Base-by-base conservation (phyloP, 441 rosid genomes). In the Gossypium schwendimanii region DNA sequence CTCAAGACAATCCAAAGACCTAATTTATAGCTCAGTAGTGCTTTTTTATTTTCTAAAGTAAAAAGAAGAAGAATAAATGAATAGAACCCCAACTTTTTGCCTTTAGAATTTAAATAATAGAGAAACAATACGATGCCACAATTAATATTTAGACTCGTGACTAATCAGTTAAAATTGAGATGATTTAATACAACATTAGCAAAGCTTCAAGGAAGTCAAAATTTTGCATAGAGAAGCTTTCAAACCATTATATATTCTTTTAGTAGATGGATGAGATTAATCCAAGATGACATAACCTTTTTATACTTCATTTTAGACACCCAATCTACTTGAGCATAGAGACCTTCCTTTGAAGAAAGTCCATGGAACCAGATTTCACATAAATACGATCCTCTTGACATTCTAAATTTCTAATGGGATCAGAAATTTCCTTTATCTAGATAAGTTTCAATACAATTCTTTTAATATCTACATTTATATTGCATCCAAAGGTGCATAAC, bases 401-500 rank as follows among this genome's bases (percentile, higher is more conserved):
- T 31, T 53, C n/a, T 39, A 39, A 39, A 39, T 8, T 39, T 39
- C 44, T n/a, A 28, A 31, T 10, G 26, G 49, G 15, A 31, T 69
- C 47, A 52, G 53, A 68, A 26, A 69, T 53, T 69, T 52, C 28
- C 24, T 39, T 26, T 20, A 55, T 18, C 62, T 20, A 31, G 63
- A 18, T 53, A 39, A 55, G 39, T 18, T 54, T 36, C 31, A 21
- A 33, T 21, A 10, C 18, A 39, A 20, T 14, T 39, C 18, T 20
- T 28, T 70, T 70, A 39, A 57, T 57, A 41, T 70, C 36, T 41
- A 14, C 1, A 55, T 23, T 41, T 55, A 39, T 54, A 28, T 15
- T 69, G 45, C 61, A 69, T 4, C 61, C 47, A 69, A 33, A 60
- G 63, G 20, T 73, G 62, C 78, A 70, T 31, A 68, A 76, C 49